A percentile compares a stretch with the other conserved stretches of the same genome.
Conservation (phyloP, 1,139 yeast genomes). For the Entelexis sorbosivorans region DNA sequence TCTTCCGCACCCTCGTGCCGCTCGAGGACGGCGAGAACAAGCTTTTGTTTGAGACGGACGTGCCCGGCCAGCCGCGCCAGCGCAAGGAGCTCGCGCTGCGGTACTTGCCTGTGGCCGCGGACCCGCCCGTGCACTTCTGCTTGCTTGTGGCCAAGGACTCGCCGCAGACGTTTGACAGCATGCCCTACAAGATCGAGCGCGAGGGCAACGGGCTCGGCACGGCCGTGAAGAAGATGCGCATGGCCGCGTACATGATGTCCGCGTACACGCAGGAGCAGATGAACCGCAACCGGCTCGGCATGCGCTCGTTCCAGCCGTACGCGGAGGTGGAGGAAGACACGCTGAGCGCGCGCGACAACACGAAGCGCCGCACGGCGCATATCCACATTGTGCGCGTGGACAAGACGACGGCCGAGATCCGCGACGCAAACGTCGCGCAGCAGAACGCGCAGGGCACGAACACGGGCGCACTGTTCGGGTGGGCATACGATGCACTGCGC, state of each 20-base stretch:
- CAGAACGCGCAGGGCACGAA: conserved; percentile 65
- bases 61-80: conserved; percentile 16
- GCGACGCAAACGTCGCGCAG: conserved; percentile 76
- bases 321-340: conserved; percentile 54
- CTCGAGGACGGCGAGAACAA: conserved; percentile 48
- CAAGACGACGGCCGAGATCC: conserved; percentile 55
- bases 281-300: conserved; percentile 68
- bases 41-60: conserved; percentile 25
- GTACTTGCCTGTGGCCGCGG: conserved; percentile 51
- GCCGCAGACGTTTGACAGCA: conserved; percentile 61
- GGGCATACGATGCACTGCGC: conserved; percentile 63
- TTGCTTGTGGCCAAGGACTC: conserved; percentile 71
- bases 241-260: conserved; percentile 84
- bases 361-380: conserved; percentile 53
- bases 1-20: conserved; percentile 66
- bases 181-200: conserved; percentile 40
- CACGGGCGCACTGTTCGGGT: conserved; percentile 63
- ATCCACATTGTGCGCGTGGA: conserved; percentile 63
- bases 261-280: conserved; percentile 90
- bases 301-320: conserved; percentile 64
- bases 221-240: conserved; percentile 68
- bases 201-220: conserved; percentile 63
- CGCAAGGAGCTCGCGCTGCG: conserved; percentile 28
- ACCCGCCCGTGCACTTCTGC: conserved; percentile 76
- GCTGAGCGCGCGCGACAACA: conserved; percentile 36